Percentiles rank a stretch among this genome's conserved stretches.
phyloP scores from a whole-genome alignment of 2,329 filamentous ascomycete genomes.

The Pyrenochaeta sp. region DNA sequence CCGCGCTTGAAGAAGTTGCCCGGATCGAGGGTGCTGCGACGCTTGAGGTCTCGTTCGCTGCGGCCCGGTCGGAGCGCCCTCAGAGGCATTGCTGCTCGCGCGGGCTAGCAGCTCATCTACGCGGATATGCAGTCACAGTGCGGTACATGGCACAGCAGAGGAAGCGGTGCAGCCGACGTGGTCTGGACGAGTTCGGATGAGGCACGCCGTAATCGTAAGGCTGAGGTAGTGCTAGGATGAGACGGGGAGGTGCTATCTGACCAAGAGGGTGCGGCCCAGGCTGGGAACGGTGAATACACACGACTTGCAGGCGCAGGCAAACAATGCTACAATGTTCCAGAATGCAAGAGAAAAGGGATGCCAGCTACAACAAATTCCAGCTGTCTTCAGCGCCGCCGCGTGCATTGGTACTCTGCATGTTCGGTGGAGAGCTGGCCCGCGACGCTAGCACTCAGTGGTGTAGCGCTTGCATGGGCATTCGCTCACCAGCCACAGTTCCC shows the following conservation, averaged over 20 bases:
- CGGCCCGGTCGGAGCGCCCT: slow-evolving; percentile 48
- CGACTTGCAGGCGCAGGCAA: not conserved
- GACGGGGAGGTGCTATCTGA: slow-evolving; percentile 16
- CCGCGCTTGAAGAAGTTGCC: slow-evolving; percentile 46
- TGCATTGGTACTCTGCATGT: slow-evolving; percentile 17
- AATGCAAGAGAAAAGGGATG: not conserved
- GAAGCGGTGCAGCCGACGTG: slow-evolving; percentile 4
- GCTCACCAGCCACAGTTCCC: slow-evolving; percentile 14
- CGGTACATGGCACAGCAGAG: slow-evolving; percentile 45
- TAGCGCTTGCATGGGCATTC: not conserved
- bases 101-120: slow-evolving; percentile 47
- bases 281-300: slow-evolving; percentile 4
- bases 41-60: slow-evolving; percentile 53
- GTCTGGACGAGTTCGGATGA: slow-evolving; percentile 10
- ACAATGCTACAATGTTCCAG: slow-evolving; percentile 7
- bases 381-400: slow-evolving; percentile 11
- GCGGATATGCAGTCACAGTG: slow-evolving; percentile 35
- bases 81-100: slow-evolving; percentile 51
- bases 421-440: slow-evolving; percentile 15
- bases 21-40: slow-evolving; percentile 56
- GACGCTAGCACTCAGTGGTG: not conserved
- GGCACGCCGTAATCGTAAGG: slow-evolving; percentile 17
- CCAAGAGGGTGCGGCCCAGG: slow-evolving; percentile 1
- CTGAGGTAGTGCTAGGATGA: slow-evolving; percentile 24
- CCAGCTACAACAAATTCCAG: not conserved